Percentiles rank a stretch among this genome's conserved stretches.
phyloP scores from a whole-genome alignment of 1,139 yeast genomes.

The Pichia sp. region DNA sequence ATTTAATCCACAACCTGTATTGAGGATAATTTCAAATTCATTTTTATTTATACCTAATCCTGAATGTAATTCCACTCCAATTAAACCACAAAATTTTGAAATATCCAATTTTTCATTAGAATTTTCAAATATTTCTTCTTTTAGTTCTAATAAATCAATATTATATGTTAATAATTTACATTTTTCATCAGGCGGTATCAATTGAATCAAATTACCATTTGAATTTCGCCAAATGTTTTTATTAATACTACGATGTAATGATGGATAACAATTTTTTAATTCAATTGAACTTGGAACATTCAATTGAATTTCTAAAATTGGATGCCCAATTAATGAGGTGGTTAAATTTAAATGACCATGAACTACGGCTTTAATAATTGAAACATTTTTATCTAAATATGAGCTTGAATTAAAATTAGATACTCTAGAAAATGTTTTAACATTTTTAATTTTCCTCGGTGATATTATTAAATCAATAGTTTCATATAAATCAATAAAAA shows the following conservation, averaged over 20 bases:
- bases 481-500: conserved; percentile 73
- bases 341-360: conserved; percentile 60
- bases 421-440: not conserved
- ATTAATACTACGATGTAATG: conserved; percentile 56
- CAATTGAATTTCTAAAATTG: conserved; percentile 56
- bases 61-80: conserved; percentile 53
- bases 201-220: conserved; percentile 43
- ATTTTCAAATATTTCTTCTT: conserved; percentile 2
- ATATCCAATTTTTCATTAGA: conserved; percentile 20
- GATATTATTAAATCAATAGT: conserved; percentile 42
- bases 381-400: not conserved
- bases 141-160: conserved; percentile 38
- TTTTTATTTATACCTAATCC: conserved; percentile 55
- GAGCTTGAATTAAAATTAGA: not conserved
- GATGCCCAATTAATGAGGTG: conserved; percentile 69
- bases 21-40: conserved; percentile 70
- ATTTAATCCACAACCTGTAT: conserved; percentile 30
- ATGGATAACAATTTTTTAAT: conserved; percentile 38
- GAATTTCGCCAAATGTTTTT: conserved; percentile 37
- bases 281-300: conserved; percentile 37
- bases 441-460: conserved; percentile 14
- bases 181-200: conserved; percentile 87
- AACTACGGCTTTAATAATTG: conserved; percentile 39
- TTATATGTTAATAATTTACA: conserved; percentile 60
- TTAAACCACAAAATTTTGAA: conserved; percentile 41